Evolutionary conservation across 257 asterid genomes (phyloP).

Genomic region (Datura wrightii): DNA sequence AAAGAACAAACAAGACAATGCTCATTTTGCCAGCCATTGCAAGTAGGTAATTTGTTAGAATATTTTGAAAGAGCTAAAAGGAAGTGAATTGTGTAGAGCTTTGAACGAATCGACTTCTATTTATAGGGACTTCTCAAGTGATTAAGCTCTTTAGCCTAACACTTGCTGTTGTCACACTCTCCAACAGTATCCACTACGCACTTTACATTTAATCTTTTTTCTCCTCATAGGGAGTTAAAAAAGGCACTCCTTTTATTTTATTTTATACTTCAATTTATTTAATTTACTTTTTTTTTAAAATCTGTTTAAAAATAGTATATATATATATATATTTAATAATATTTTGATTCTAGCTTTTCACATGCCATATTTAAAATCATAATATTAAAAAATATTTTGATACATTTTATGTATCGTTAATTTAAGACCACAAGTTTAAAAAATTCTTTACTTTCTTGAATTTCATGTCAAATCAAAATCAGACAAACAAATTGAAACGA

Average conservation of each 20-base stretch:
- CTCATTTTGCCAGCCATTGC: constrained; percentile 26
- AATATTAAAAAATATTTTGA: too few species aligned
- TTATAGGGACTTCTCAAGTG: not conserved
- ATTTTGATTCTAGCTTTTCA: too few species aligned
- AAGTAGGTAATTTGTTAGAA: not conserved
- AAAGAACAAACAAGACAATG: constrained; percentile 27
- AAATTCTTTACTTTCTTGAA: too few species aligned
- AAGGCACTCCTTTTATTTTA: not conserved
- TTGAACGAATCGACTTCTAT: not conserved
- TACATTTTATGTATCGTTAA: too few species aligned
- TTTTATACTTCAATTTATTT: not conserved
- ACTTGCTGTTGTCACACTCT: constrained; percentile 27
- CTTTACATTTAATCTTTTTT: not conserved
- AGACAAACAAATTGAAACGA: too few species aligned
- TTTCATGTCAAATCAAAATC: too few species aligned
- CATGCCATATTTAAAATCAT: too few species aligned
- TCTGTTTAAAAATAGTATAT: too few species aligned
- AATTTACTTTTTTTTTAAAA: too few species aligned
- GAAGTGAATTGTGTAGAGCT: constrained; percentile 4
- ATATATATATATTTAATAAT: too few species aligned
- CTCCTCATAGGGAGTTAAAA: not conserved
- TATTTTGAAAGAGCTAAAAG: not conserved
- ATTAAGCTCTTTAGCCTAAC: not conserved
- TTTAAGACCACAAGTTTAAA: too few species aligned
- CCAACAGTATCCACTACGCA: not conserved